Percentiles rank a stretch among this genome's conserved stretches.
Conservation (phyloP, 2,329 filamentous ascomycete genomes). For the Knufia petricola region DNA sequence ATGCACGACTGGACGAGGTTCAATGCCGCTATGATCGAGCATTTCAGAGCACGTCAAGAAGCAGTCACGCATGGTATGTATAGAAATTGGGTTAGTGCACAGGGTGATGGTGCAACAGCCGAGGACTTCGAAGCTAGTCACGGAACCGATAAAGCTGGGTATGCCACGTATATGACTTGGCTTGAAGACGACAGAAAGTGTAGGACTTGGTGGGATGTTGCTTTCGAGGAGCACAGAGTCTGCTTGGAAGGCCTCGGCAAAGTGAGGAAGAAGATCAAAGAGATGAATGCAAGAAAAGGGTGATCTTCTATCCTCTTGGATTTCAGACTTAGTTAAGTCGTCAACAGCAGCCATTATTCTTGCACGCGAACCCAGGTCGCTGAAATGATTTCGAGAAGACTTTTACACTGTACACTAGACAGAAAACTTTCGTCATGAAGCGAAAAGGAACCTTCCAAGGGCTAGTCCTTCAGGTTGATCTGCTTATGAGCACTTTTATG, state of each 20-base stretch:
- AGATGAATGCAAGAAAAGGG: background rate
- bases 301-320: no score
- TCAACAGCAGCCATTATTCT: background rate
- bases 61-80: slow-evolving; percentile 37
- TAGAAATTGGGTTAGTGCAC: slow-evolving; percentile 42
- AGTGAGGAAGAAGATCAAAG: slow-evolving; percentile 30
- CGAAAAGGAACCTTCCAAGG: no score
- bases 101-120: slow-evolving; percentile 30
- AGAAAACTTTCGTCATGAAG: no score
- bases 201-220: slow-evolving; percentile 40
- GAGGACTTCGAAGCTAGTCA: slow-evolving; percentile 18
- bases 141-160: slow-evolving; percentile 30
- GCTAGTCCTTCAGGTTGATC: no score
- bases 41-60: slow-evolving; percentile 46
- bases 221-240: slow-evolving; percentile 36
- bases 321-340: no score
- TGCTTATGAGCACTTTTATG: no score
- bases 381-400: background rate
- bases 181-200: slow-evolving; percentile 38
- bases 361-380: background rate
- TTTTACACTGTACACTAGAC: no score
- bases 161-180: slow-evolving; percentile 35
- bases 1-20: slow-evolving; percentile 48
- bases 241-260: slow-evolving; percentile 34
- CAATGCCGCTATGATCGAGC: slow-evolving; percentile 44